These are phyloP conservation scores for Globisporangium canariense DNA, from an alignment of 352 stramenopile genomes.

Conservation along the genomic window DNA sequence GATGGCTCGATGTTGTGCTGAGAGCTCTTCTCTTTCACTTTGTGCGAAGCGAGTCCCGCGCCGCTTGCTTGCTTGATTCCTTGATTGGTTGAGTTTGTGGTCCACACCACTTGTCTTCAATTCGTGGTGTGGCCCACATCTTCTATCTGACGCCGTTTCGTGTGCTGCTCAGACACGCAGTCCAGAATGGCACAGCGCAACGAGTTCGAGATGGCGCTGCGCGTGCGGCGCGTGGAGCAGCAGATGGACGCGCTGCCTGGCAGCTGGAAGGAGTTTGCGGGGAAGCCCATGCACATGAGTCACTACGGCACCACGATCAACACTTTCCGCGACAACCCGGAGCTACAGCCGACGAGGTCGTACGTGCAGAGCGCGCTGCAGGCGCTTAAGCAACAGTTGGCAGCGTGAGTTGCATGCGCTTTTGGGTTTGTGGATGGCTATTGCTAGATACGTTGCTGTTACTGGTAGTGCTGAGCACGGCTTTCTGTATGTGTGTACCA, in stretches of 20 bases:
- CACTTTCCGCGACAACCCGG: slow-evolving; percentile 53
- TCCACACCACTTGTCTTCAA: slow-evolving; percentile 2
- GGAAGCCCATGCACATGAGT: slow-evolving; percentile 48
- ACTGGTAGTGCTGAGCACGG: background rate
- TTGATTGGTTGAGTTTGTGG: background rate
- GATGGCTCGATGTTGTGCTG: background rate
- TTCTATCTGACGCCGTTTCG: background rate
- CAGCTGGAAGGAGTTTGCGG: slow-evolving; percentile 44
- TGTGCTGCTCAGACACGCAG: too few relatives aligned
- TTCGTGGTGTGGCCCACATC: background rate
- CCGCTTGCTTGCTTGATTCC: background rate
- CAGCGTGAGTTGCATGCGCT: slow-evolving; percentile 20
- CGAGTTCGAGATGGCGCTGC: slow-evolving; percentile 40
- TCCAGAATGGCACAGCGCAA: background rate
- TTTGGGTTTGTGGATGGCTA: background rate
- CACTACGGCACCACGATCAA: slow-evolving; percentile 66
- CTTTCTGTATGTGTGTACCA: background rate
- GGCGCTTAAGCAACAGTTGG: slow-evolving; percentile 39
- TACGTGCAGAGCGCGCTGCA: slow-evolving; percentile 42
- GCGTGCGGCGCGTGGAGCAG: slow-evolving; percentile 54
- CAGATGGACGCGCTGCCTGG: slow-evolving; percentile 39
- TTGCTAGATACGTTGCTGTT: background rate
- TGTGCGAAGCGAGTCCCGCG: background rate
- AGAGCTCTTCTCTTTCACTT: background rate
- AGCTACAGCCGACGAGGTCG: slow-evolving; percentile 39